These are phyloP conservation scores for Coemansia sp. DNA, from an alignment of 192 early-diverging fungal species.

Conservation along the genomic window DNA sequence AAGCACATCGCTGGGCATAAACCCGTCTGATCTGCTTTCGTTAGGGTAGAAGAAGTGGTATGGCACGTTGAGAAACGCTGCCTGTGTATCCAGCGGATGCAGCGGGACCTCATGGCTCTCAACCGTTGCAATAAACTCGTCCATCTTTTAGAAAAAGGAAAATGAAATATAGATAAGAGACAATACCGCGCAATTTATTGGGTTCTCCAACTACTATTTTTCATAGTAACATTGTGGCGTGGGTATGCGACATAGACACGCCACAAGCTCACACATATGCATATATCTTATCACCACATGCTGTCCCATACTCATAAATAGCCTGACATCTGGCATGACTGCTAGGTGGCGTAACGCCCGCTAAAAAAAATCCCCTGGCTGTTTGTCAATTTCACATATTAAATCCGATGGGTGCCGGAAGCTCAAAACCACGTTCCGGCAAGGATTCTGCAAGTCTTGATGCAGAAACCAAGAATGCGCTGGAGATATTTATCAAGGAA, in stretches of 20 bases:
- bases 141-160: constrained; percentile 12
- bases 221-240: too few species aligned
- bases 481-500: constrained; percentile 2
- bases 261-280: too few species aligned
- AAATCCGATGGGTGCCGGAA: constrained; percentile 1
- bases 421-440: neutral
- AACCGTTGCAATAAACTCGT: constrained; percentile 39
- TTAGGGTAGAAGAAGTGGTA: constrained; percentile 46
- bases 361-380: neutral
- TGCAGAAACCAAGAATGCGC: constrained; percentile 1
- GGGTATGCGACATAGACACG: too few species aligned
- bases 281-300: too few species aligned
- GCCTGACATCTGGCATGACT: too few species aligned
- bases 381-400: constrained; percentile 2
- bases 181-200: too few species aligned
- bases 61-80: constrained; percentile 47
- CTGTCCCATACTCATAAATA: too few species aligned
- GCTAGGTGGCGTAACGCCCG: too few species aligned
- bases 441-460: neutral
- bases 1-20: constrained; percentile 40
- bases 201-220: too few species aligned
- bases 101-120: constrained; percentile 28
- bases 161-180: too few species aligned
- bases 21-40: constrained; percentile 11
- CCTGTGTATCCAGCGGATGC: constrained; percentile 51